Base-by-base conservation (phyloP, 2,329 filamentous ascomycete genomes). In the Claviceps pazoutovae region DNA sequence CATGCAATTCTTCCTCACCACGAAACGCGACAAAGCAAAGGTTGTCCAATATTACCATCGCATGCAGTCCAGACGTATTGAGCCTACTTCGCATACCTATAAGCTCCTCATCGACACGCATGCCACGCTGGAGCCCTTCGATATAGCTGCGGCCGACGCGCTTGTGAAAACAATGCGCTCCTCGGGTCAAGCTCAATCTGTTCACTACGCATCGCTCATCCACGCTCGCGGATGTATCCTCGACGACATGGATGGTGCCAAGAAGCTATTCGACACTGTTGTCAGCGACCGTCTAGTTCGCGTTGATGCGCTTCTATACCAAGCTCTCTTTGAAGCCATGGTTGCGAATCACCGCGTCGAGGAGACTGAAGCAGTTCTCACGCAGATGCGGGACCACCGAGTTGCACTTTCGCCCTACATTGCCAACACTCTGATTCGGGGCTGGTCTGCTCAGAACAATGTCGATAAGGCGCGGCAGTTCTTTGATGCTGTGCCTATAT, bases 1-100 rank as follows among this genome's bases (percentile, higher is more conserved):
- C 83, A 98, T 98, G 82, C 93, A 98, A 66, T 97, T 95, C 73
- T 98, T 97, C 79, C 75, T 97, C 59, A 95, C 88, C 53, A 97
- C 91, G 51, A 97, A 97, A 79, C 88, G 89, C 50, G 91, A 98
- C 68, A 91, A 93, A 71, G 73, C 76, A 67, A 97, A 97, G 80
- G 91, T 96, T 5, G 76, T 98, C 23, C 78, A 83, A 36, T 98
- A 97, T 75, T 97, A 95, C 65, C 84, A 95, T 68, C 87, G 91
- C 56, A 97, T 98, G 93, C 82, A 84, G 65, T 76, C 80, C 21
- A 87, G 84, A 71, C 82, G 83, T 52, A 98, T 98, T 64, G 75
- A 86, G 54, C 91, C 93, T 2, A 97, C 93, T 1, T 86, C 88
- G 56, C 93, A 98, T 70, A 98, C 93, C 1, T 96, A 90, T 76